phyloP scores from a whole-genome alignment of 1,284 basidiomycete species.

The Salmacisia buchloeana region DNA sequence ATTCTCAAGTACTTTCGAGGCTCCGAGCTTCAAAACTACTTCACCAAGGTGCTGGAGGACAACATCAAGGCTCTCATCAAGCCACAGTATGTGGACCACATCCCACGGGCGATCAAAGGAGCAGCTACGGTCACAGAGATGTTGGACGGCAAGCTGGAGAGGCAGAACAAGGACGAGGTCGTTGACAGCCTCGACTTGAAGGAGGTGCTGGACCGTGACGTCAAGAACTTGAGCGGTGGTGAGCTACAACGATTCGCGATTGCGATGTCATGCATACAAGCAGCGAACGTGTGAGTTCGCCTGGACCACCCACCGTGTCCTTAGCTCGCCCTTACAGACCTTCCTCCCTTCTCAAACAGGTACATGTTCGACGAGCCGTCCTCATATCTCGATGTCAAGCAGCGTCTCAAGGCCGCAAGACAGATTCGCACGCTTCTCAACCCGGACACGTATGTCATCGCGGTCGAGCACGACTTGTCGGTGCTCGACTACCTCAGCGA shows the following conservation, averaged over 20 bases:
- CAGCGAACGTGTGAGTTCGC: conserved; percentile 41
- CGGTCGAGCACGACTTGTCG: conserved; percentile 49
- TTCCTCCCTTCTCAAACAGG: conserved; percentile 10
- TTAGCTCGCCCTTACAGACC: not conserved
- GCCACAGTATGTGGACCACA: conserved; percentile 51
- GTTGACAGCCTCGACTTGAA: conserved; percentile 44
- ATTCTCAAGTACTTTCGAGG: conserved; percentile 50
- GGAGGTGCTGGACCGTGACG: conserved; percentile 45
- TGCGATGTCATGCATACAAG: conserved; percentile 49
- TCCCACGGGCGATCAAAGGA: conserved; percentile 48
- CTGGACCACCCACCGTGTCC: not conserved
- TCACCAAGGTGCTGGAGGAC: conserved; percentile 50
- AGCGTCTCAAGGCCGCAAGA: conserved; percentile 49
- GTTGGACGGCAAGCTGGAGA: conserved; percentile 46
- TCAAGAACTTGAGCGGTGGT: conserved; percentile 47
- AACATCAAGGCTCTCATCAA: conserved; percentile 51
- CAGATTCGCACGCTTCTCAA: conserved; percentile 48
- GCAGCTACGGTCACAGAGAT: conserved; percentile 42
- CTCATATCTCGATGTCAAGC: conserved; percentile 50
- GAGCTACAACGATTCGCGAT: conserved; percentile 50
- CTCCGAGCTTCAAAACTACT: conserved; percentile 50
- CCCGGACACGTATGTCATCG: conserved; percentile 48
- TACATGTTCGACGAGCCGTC: conserved; percentile 52
- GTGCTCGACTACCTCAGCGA: conserved; percentile 50
- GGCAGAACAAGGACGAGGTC: conserved; percentile 43